These are phyloP conservation scores for Aspergillus brunneoviolaceus DNA, from an alignment of 2,329 filamentous ascomycete genomes.

Conservation along the genomic window DNA sequence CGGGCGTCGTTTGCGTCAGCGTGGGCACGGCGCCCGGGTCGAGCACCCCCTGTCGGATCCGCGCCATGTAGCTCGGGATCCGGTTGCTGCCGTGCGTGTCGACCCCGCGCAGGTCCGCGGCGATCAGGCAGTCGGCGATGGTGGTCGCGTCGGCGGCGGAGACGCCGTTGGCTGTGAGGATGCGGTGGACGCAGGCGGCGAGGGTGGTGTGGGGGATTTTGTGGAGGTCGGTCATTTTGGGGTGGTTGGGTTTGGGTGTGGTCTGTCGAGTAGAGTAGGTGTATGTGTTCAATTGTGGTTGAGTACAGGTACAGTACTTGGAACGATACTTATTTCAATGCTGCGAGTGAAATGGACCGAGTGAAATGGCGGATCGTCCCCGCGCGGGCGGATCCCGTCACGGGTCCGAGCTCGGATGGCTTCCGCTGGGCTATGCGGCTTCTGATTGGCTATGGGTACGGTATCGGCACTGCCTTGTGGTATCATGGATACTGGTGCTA, in stretches of 20 bases:
- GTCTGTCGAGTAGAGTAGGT: too few relatives aligned
- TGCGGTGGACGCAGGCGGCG: constrained; percentile 24
- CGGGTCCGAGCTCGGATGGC: too few relatives aligned
- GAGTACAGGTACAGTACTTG: too few relatives aligned
- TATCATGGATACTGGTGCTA: too few relatives aligned
- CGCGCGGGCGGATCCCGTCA: too few relatives aligned
- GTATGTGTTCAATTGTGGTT: too few relatives aligned
- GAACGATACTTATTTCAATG: too few relatives aligned
- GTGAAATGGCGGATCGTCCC: too few relatives aligned
- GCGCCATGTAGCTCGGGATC: constrained; percentile 73
- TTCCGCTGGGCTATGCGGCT: too few relatives aligned
- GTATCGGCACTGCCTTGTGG: too few relatives aligned
- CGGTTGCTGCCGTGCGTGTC: constrained; percentile 79
- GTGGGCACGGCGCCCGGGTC: constrained; percentile 60
- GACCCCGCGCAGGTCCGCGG: constrained; percentile 74
- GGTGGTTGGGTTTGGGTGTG: background rate
- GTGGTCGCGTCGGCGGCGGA: constrained; percentile 58
- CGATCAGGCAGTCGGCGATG: constrained; percentile 67
- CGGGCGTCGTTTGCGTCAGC: constrained; percentile 64
- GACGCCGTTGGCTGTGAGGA: constrained; percentile 53
- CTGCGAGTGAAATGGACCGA: too few relatives aligned
- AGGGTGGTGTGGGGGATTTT: constrained; percentile 20
- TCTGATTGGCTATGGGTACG: too few relatives aligned
- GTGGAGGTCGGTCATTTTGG: constrained; percentile 8
- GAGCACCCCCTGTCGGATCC: constrained; percentile 69